These are phyloP conservation scores for Saccharomycopsis sp. DNA, from an alignment of 805 yeast species.

Conservation along the genomic window DNA sequence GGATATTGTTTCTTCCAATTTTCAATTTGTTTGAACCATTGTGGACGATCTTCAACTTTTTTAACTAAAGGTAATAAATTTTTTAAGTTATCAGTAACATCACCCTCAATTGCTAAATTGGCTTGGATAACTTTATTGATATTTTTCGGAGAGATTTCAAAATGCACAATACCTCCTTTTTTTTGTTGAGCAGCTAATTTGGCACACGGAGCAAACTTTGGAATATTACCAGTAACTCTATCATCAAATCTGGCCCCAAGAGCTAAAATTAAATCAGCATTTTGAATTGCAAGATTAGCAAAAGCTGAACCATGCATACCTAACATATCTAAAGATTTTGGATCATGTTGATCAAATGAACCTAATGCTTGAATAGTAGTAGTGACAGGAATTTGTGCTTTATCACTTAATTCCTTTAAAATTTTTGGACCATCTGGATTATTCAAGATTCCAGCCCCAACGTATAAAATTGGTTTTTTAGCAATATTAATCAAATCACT, in stretches of 20 bases:
- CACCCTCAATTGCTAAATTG: conserved; percentile 95
- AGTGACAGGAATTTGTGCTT: conserved; percentile 91
- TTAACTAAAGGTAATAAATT: conserved; percentile 62
- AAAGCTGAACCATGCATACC: conserved; percentile 98
- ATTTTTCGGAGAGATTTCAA: conserved; percentile 93
- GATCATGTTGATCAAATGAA: conserved; percentile 85
- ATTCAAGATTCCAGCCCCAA: conserved; percentile 84
- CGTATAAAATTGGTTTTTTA: conserved; percentile 81
- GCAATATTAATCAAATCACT: conserved; percentile 74
- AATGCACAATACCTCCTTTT: conserved; percentile 94
- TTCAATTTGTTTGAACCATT: conserved; percentile 67
- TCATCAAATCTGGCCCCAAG: conserved; percentile 97
- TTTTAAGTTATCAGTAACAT: conserved; percentile 70
- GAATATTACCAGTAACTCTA: conserved; percentile 83
- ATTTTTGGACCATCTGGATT: conserved; percentile 69
- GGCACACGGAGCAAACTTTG: conserved; percentile 91
- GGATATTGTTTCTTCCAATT: conserved; percentile 86
- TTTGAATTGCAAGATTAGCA: conserved; percentile 90
- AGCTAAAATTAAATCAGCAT: conserved; percentile 87
- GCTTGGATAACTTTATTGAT: conserved; percentile 96
- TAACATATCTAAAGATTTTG: conserved; percentile 86
- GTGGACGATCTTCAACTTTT: conserved; percentile 50
- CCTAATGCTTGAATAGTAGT: conserved; percentile 93
- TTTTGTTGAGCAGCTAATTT: conserved; percentile 77
- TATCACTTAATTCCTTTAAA: conserved; percentile 77